phyloP scores from a whole-genome alignment of 352 stramenopile genomes.

The Phytopythium aichiense region DNA sequence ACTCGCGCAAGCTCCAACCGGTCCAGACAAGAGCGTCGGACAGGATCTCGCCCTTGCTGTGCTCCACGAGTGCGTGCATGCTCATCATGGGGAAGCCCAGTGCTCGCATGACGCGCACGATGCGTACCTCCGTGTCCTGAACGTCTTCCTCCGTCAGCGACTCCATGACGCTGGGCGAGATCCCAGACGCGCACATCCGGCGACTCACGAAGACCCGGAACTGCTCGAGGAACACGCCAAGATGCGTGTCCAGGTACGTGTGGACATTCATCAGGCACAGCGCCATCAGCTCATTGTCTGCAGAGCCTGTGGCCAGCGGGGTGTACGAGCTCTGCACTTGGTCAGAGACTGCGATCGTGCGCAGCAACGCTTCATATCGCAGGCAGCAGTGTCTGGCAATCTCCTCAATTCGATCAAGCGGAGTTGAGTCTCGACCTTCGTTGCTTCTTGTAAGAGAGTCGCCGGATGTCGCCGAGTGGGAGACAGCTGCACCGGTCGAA shows the following conservation, averaged over 20 bases:
- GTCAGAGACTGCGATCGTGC: not conserved
- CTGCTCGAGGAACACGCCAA: conserved; percentile 22
- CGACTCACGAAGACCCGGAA: not conserved
- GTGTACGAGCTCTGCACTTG: conserved; percentile 19
- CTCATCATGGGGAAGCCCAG: conserved; percentile 40
- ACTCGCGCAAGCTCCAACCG: conserved; percentile 39
- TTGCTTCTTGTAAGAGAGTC: not conserved
- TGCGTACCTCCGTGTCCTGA: conserved; percentile 6
- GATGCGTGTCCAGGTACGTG: conserved; percentile 40
- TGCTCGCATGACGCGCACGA: conserved; percentile 31
- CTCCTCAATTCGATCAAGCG: not conserved
- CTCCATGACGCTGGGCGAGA: not conserved
- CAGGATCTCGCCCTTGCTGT: conserved; percentile 13
- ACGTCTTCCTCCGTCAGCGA: not conserved
- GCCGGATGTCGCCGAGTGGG: not conserved
- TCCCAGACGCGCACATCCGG: not conserved
- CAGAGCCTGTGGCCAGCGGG: conserved; percentile 5
- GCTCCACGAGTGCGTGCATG: conserved; percentile 24
- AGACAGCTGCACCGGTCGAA: not conserved
- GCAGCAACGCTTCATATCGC: conserved; percentile 6
- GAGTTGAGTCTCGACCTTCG: not conserved
- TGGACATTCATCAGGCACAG: conserved; percentile 66
- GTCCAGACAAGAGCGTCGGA: conserved; percentile 30
- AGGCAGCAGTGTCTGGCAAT: not conserved
- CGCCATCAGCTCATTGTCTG: conserved; percentile 44